These are phyloP conservation scores for Agastache rugosa DNA, from an alignment of 257 asterid genomes.

Conservation along the genomic window DNA sequence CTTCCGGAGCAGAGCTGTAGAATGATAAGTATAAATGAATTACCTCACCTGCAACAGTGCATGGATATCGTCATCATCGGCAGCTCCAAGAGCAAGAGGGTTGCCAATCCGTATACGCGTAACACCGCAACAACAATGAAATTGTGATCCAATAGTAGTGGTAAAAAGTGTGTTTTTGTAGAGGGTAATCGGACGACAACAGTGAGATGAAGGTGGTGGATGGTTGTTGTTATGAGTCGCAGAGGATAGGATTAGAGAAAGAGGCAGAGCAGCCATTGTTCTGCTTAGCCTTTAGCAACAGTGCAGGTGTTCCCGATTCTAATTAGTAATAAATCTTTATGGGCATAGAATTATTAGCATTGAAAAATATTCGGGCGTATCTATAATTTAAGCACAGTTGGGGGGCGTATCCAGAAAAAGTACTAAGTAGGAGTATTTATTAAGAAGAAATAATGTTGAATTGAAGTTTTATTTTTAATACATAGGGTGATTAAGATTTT, in stretches of 20 bases:
- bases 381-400: background rate
- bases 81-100: slow-evolving; percentile 5
- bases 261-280: background rate
- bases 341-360: no score
- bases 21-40: background rate
- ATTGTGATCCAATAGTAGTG: slow-evolving; percentile 2
- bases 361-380: background rate
- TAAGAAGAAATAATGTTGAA: no score
- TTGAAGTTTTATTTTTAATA: no score
- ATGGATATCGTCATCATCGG: slow-evolving; percentile 45
- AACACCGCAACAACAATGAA: background rate
- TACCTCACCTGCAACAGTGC: slow-evolving; percentile 53
- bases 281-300: no score
- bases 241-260: background rate
- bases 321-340: no score
- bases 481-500: no score
- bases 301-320: no score
- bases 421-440: no score
- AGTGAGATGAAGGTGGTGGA: background rate
- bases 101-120: background rate
- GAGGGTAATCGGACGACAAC: slow-evolving; percentile 7
- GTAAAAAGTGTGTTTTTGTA: background rate
- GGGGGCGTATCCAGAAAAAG: background rate
- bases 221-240: background rate
- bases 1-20: background rate